Base-by-base conservation (phyloP, 768 basidiomycete genomes). In the Chalciporus piperatus region DNA sequence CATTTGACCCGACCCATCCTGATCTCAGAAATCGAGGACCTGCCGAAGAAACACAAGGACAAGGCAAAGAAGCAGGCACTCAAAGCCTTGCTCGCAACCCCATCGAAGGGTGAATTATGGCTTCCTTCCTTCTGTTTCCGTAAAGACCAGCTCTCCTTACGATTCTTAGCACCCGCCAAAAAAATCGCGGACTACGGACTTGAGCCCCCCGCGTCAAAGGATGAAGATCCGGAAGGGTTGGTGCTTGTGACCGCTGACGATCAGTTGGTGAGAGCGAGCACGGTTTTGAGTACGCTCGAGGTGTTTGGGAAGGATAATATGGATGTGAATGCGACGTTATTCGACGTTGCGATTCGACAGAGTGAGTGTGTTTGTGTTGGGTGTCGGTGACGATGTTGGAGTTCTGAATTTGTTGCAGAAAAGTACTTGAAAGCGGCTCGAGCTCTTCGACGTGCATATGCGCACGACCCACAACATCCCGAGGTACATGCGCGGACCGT, bases 161-260 rank as follows among this genome's bases (percentile, higher is more conserved):
- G 64, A 44, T 56, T 56, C 47, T 38, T 44, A 55, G 59, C 50
- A 23, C 66, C 75, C 19, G 59, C 71, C 41, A 65, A 68, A 20
- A 63, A 73, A 9, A 70, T 66, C 20, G 84, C 85, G 55, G 89
- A 92, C 71, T 86, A 84, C 63, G 88, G 89, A 23, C 76, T 88
- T 0, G 85, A 88, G 39, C 66, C 72, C 1, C 64, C 66, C 5
- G 63, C 75, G 3, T 49, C 71, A 11, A 88, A 83, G 65, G 92
- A 95, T 59, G 89, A 92, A 3, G 94, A 96, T 63, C 89, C 90
- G 0, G 83, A 88, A 17, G 96, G 95, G 20, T 61, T 79, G 41
- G 87, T 89, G 61, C 72, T 93, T 5, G 70, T 93, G 28, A 68
- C 73, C 23, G 73, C 76, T 16, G 57, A 80, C 1, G 84, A 89